Evolutionary conservation across 2,329 filamentous ascomycete genomes (phyloP), one percentile per base, ranked within the genome.

Genomic region (Epichloe coenophiala): DNA sequence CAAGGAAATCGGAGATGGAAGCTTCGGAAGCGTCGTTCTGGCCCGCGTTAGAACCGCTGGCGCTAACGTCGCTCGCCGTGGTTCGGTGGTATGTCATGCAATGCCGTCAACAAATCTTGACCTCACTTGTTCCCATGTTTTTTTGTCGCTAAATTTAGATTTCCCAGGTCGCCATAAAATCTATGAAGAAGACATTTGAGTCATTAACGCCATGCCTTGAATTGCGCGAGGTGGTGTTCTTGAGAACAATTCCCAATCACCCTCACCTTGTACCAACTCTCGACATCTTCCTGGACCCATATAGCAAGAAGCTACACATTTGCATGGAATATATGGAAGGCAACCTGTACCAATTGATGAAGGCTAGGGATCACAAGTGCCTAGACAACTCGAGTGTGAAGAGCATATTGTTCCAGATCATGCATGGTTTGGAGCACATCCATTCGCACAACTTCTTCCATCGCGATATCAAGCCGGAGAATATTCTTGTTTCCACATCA

Each of bases 301-400:
- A 88, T 66, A 95, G 80, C 71, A 94, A 90, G 72, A 95, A 96
- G 70, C 81, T 98, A 43, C 93, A 98, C 69, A 98, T 98, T 58
- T 84, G 81, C 63, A 98, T 98, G 93, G 93, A 98, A 71, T 96
- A 95, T 69, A 98, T 98, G 93, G 93, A 98, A 66, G 93, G 93
- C 47, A 98, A 98, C 67, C 77, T 98, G 1, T 98, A 98, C 68
- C 93, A 98, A 68, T 72, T 98, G 56, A 98, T 98, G 93, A 98
- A 98, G 73, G 85, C 93, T 48, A 82, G 93, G 54, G 93, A 98
- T 59, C 91, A 96, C 74, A 97, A 97, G 69, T 85, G 77, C 56
- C 77, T 98, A 31, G 93, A 98, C 62, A 86, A 86, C 50, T 80
- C 78, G 54, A 95, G 88, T 60, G 93, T 98, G 54, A 97, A 98